Evolutionary conservation across 2,329 filamentous ascomycete species (phyloP).

Genomic region (Fusarium ambrosium): DNA sequence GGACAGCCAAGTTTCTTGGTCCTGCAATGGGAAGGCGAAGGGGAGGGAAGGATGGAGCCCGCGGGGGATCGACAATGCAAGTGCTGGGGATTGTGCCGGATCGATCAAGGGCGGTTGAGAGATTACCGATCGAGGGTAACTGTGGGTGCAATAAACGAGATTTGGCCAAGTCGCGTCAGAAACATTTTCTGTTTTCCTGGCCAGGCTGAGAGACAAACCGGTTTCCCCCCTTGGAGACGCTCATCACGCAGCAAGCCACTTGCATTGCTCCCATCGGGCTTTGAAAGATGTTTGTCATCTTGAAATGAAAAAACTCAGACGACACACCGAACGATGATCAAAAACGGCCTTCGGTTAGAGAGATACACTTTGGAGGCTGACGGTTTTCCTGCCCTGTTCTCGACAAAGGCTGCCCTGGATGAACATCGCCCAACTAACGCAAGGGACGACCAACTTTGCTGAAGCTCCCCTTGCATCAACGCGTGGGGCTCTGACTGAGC

Average conservation of each 20-base stretch:
- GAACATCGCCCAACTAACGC: slow-evolving; percentile 15
- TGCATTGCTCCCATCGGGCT: neutral
- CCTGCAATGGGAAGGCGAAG: neutral
- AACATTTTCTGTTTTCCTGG: neutral
- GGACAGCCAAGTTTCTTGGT: neutral
- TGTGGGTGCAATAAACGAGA: neutral
- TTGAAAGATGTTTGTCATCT: slow-evolving; percentile 10
- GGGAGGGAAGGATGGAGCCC: slow-evolving; percentile 15
- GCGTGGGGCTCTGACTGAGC: slow-evolving; percentile 3
- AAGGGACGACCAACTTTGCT: slow-evolving; percentile 24
- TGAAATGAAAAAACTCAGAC: slow-evolving; percentile 8
- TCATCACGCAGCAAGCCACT: neutral
- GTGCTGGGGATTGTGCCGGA: slow-evolving; percentile 14
- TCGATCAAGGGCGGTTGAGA: slow-evolving; percentile 11
- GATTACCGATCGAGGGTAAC: slow-evolving; percentile 4
- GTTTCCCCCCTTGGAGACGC: neutral
- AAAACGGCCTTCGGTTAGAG: slow-evolving; percentile 9
- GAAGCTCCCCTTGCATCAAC: slow-evolving; percentile 24
- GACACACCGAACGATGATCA: slow-evolving; percentile 12
- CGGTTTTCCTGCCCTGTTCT: slow-evolving; percentile 3
- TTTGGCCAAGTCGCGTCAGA: neutral
- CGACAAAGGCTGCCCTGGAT: neutral
- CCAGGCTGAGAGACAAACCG: neutral
- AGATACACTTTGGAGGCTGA: slow-evolving; percentile 24
- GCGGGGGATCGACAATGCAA: slow-evolving; percentile 43